A percentile compares a stretch with the other conserved stretches of the same genome.
These are phyloP conservation scores for Phytophthora quininea DNA, from an alignment of 352 stramenopile genomes.

Conservation along the genomic window DNA sequence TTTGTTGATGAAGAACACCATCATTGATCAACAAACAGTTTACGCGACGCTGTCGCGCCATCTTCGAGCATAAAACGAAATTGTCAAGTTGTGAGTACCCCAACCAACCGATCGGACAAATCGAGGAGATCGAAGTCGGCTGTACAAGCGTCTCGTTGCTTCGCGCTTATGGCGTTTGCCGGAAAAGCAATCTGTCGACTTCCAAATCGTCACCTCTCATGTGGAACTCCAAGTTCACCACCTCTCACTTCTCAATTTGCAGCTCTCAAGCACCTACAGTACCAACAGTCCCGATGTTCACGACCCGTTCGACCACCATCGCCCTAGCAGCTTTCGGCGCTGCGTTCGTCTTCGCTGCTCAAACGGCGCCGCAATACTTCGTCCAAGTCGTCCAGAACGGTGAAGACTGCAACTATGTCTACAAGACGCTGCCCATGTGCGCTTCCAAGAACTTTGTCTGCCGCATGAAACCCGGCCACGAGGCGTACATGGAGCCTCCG, in stretches of 20 bases:
- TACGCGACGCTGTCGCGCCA: too few species aligned
- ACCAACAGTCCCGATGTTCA: background rate
- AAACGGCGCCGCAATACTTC: constrained; percentile 14
- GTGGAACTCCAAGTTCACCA: background rate
- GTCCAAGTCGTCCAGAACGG: constrained; percentile 44
- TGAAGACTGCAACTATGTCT: constrained; percentile 30
- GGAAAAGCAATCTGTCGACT: too few species aligned
- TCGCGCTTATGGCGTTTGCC: too few species aligned
- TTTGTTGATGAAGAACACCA: too few species aligned
- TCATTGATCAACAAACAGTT: too few species aligned
- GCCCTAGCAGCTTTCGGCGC: background rate
- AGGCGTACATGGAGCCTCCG: constrained; percentile 37
- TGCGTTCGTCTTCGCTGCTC: background rate
- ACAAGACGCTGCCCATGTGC: constrained; percentile 44
- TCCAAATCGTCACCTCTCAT: too few species aligned
- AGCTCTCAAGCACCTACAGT: background rate
- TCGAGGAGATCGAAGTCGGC: too few species aligned
- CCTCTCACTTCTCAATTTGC: background rate
- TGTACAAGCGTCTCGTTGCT: too few species aligned
- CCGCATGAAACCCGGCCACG: constrained; percentile 48
- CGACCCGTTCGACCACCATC: background rate
- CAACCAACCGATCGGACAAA: too few species aligned
- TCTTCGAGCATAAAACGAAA: too few species aligned
- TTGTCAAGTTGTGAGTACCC: too few species aligned
- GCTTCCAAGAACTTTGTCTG: constrained; percentile 51